These are phyloP conservation scores for Hypoxylon sp. DNA, from an alignment of 2,329 filamentous ascomycete species.

Conservation along the genomic window DNA sequence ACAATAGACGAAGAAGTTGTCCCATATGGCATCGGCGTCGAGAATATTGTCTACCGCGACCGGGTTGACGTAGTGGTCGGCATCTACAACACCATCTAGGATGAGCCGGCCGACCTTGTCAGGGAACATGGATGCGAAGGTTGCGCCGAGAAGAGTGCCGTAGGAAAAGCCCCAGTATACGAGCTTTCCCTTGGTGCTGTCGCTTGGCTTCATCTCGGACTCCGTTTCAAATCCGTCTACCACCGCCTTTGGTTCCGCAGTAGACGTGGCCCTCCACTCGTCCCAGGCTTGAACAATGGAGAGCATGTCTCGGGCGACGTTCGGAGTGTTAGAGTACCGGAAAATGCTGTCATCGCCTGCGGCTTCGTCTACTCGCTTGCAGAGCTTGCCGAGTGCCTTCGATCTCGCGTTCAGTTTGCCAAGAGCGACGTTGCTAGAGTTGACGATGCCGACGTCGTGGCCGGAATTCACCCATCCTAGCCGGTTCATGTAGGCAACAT, in stretches of 20 bases:
- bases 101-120: conserved; percentile 54
- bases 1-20: conserved; percentile 57
- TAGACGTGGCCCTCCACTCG: conserved; percentile 40
- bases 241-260: conserved; percentile 20
- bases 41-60: conserved; percentile 50
- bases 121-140: conserved; percentile 53
- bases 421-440: conserved; percentile 47
- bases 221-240: conserved; percentile 16
- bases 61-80: conserved; percentile 53
- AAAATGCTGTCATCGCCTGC: conserved; percentile 46
- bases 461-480: conserved; percentile 45
- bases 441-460: conserved; percentile 46
- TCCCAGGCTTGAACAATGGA: conserved; percentile 53
- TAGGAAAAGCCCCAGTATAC: conserved; percentile 54
- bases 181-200: conserved; percentile 43
- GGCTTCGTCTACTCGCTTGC: conserved; percentile 41
- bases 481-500: conserved; percentile 45
- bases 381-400: conserved; percentile 46
- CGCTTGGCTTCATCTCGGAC: conserved; percentile 15
- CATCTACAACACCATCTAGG: conserved; percentile 47
- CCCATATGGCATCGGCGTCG: conserved; percentile 57
- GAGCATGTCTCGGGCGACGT: conserved; percentile 52
- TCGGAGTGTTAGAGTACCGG: conserved; percentile 45
- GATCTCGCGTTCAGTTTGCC: conserved; percentile 41
- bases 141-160: conserved; percentile 50